Evolutionary conservation across 2,329 filamentous ascomycete species (phyloP), one percentile per base, ranked within the genome.

Genomic region (Talaromyces islandicus): DNA sequence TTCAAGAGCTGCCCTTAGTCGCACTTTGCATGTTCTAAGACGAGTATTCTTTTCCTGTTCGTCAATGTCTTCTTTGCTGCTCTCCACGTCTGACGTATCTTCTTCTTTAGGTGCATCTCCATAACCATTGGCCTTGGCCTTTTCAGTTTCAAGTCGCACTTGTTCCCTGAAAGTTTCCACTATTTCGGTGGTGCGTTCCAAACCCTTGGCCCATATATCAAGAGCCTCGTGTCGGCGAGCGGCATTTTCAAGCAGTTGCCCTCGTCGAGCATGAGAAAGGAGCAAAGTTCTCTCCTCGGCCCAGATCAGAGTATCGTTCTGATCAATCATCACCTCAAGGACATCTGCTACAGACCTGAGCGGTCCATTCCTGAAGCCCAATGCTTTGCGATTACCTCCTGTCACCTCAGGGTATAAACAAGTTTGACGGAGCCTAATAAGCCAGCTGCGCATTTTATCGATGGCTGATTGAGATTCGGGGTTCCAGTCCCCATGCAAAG

Each of bases 301-400:
- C 56, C 87, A 84, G 60, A 93, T 83, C 0, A 76, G 71, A 6
- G 78, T 79, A 60, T 93, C 89, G 50, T 88, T 92, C 68, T 93
- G 87, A 59, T 96, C 91, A 60, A 97, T 88, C 93, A 99, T 97
- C 4, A 88, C 86, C 64, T 91, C 88, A 11, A 99, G 79, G 1
- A 97, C 93, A 72, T 97, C 90, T 19, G 87, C 84, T 1, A 96
- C 88, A 0, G 92, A 95, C 12, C 90, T 83, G 64, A 97, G 80
- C 0, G 90, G 88, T 0, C 84, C 86, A 57, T 80, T 81, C 54
- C 81, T 85, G 51, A 83, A 81, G 2, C 88, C 88, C 1, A 90
- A 74, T 0, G 84, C 82, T 63, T 82, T 83, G 14, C 88, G 81
- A 65, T 88, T 89, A 32, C 83, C 83, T 10, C 81, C 81, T 19